Evolutionary conservation across 169 alveolate species (phyloP).

Genomic region (Amoebophrya sp.): DNA sequence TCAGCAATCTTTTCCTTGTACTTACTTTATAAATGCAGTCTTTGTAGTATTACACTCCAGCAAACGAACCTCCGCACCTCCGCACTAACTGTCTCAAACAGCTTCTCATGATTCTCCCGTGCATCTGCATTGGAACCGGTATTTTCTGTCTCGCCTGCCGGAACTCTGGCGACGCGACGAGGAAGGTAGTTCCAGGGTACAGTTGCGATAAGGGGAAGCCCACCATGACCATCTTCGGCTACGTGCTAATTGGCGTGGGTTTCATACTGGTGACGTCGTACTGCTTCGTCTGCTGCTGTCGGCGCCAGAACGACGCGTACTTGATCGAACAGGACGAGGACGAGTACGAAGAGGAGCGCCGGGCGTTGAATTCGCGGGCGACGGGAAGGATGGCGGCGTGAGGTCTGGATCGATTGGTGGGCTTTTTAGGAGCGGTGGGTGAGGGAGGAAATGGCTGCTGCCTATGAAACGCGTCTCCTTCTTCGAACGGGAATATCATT

Average conservation of each 20-base stretch:
- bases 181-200: background rate
- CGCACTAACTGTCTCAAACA: too few species aligned
- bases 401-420: too few species aligned
- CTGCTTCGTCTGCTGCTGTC: constrained; percentile 1
- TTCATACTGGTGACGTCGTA: background rate
- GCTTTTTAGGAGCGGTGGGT: too few species aligned
- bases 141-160: background rate
- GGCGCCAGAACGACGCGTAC: background rate
- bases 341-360: background rate
- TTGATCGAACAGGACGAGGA: background rate
- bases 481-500: too few species aligned
- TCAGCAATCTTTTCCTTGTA: too few species aligned
- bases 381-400: too few species aligned
- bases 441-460: too few species aligned
- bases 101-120: background rate
- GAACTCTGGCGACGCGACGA: background rate
- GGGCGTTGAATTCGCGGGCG: too few species aligned
- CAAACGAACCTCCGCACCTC: too few species aligned
- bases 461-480: too few species aligned
- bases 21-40: too few species aligned
- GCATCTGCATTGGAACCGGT: background rate
- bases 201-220: background rate
- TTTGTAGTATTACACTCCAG: too few species aligned
- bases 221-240: background rate
- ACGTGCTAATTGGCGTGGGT: background rate